These are phyloP conservation scores for Gossypium longicalyx DNA, from an alignment of 345 rosid species.

Conservation along the genomic window DNA sequence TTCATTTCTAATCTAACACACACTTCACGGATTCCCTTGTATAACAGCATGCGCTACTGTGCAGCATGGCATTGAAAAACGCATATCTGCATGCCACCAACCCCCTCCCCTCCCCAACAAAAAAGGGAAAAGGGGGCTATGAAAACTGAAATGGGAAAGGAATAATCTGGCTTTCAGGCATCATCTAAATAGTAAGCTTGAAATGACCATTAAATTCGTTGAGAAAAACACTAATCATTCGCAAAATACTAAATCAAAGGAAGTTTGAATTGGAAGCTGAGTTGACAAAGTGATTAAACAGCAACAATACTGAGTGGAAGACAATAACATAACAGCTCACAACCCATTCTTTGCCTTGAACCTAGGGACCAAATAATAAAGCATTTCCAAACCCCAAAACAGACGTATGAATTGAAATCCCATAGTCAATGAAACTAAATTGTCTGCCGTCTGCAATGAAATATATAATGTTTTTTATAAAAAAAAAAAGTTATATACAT, in stretches of 20 bases:
- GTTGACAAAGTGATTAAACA: slow-evolving; percentile 23
- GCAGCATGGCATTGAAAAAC: neutral
- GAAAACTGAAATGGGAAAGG: neutral
- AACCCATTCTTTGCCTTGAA: slow-evolving; percentile 22
- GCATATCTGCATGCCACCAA: neutral
- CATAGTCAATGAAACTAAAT: neutral
- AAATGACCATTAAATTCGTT: neutral
- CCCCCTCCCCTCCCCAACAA: neutral
- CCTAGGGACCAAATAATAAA: slow-evolving; percentile 23
- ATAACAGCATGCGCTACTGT: neutral
- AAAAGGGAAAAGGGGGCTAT: neutral
- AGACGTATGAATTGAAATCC: neutral
- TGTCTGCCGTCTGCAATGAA: no score
- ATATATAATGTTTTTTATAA: no score
- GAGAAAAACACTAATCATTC: neutral
- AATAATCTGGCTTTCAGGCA: neutral
- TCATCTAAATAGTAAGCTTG: no score
- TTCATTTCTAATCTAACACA: neutral
- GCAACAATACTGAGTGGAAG: slow-evolving; percentile 20
- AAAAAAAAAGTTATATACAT: neutral
- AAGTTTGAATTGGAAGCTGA: slow-evolving; percentile 13
- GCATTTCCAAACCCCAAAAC: slow-evolving; percentile 11
- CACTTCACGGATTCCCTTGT: neutral
- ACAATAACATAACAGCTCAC: slow-evolving; percentile 21
- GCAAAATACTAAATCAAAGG: neutral